Percentiles rank a stretch among this genome's conserved stretches.
Conservation (phyloP, 441 rosid genomes). For the Macaranga tanarius region DNA sequence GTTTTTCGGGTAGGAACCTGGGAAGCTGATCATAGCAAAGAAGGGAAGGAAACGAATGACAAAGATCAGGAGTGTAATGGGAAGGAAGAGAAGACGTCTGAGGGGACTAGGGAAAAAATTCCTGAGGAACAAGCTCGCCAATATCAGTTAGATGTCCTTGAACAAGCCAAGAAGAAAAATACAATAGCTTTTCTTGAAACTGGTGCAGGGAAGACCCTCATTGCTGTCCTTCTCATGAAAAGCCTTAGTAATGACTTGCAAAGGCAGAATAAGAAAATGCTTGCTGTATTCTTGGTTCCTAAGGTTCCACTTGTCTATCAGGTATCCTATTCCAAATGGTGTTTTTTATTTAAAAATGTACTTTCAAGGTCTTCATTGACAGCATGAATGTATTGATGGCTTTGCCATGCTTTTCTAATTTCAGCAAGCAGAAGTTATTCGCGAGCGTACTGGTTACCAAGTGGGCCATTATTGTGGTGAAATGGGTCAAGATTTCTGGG, state of each 20-base stretch:
- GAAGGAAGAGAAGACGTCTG: conserved; percentile 51
- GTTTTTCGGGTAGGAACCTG: conserved; percentile 76
- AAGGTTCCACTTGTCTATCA: conserved; percentile 98
- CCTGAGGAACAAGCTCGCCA: conserved; percentile 91
- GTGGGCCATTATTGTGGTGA: conserved; percentile 99
- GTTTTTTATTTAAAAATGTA: conserved; percentile 17
- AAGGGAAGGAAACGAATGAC: conserved; percentile 46
- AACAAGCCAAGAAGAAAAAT: conserved; percentile 89
- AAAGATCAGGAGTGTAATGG: conserved; percentile 45
- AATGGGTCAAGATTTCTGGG: conserved; percentile 99
- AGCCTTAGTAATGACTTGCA: conserved; percentile 65
- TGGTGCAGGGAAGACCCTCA: conserved; percentile 98
- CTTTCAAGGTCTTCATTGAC: conserved; percentile 10
- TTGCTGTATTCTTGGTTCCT: conserved; percentile 95
- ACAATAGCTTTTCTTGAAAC: conserved; percentile 99
- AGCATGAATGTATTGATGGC: conserved; percentile 18
- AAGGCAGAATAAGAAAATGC: conserved; percentile 73
- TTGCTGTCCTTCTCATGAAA: conserved; percentile 85
- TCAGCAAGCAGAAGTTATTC: conserved; percentile 99
- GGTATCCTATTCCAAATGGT: conserved; percentile 44
- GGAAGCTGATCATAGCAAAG: conserved; percentile 70
- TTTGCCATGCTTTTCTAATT: conserved; percentile 28
- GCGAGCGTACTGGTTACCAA: conserved; percentile 66
- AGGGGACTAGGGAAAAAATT: conserved; percentile 65
- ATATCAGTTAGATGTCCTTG: conserved; percentile 97